Conservation (phyloP, 176 grass and related monocot genomes). For the Carex parvula region DNA sequence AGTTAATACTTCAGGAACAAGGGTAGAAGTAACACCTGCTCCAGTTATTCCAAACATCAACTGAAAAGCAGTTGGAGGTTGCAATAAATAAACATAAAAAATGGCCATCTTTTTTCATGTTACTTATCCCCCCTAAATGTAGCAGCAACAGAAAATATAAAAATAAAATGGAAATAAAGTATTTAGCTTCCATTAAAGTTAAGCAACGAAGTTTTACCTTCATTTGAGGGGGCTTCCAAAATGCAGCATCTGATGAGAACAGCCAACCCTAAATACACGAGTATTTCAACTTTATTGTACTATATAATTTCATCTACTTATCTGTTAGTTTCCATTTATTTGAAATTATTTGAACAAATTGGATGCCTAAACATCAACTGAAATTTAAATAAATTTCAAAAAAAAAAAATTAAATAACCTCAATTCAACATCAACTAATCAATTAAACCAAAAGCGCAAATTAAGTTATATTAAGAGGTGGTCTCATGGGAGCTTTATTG, state of each 20-base stretch:
- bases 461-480: background rate
- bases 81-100: background rate
- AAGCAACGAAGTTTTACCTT: conserved; percentile 46
- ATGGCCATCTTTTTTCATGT: background rate
- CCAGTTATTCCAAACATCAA: background rate
- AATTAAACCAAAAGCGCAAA: background rate
- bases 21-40: background rate
- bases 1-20: background rate
- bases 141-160: background rate
- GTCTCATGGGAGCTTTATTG: background rate
- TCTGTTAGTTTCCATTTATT: background rate
- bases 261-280: conserved; percentile 76
- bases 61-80: background rate
- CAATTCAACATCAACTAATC: background rate
- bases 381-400: background rate
- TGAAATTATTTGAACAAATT: background rate
- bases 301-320: background rate
- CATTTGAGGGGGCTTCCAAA: conserved; percentile 95
- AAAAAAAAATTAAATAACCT: background rate
- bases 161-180: background rate
- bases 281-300: conserved; percentile 18
- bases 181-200: background rate
- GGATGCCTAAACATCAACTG: background rate
- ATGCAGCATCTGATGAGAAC: conserved; percentile 72
- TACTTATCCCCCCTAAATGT: background rate